Evolutionary conservation across 148 eudicot species (phyloP).

Genomic region (Selenicereus undatus): DNA sequence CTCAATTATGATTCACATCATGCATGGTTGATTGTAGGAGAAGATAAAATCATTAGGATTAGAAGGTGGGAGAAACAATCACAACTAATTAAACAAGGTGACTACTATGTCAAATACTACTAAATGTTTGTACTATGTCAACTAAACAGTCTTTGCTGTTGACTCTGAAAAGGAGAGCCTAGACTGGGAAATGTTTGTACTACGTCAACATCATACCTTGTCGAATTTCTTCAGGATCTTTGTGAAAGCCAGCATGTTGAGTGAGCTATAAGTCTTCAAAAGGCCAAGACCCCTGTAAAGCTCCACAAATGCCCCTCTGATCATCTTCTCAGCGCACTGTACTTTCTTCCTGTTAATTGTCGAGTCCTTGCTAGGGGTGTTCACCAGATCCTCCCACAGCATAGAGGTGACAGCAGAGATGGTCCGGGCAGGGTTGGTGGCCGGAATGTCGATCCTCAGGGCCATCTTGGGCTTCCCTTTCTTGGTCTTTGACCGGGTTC

Average conservation of each 20-base stretch:
- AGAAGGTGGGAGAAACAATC: too few relatives aligned
- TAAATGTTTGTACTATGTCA: too few relatives aligned
- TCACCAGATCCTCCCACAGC: conserved; percentile 81
- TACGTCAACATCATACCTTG: conserved; percentile 52
- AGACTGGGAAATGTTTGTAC: not conserved
- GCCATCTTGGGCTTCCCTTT: conserved; percentile 65
- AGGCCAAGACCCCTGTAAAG: conserved; percentile 88
- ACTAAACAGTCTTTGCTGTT: not conserved
- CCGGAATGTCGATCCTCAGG: conserved; percentile 82
- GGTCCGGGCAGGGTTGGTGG: conserved; percentile 48
- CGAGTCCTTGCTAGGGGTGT: conserved; percentile 58
- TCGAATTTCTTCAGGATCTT: conserved; percentile 97
- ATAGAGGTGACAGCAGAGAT: conserved; percentile 69
- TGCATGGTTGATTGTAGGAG: too few relatives aligned
- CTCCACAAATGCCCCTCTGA: conserved; percentile 89
- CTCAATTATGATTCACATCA: too few relatives aligned
- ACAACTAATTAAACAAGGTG: too few relatives aligned
- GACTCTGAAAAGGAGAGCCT: not conserved
- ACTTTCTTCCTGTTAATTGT: conserved; percentile 70
- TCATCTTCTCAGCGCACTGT: conserved; percentile 89
- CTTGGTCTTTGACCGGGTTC: conserved; percentile 45
- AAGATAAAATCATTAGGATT: too few relatives aligned
- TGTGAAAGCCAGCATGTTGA: conserved; percentile 85
- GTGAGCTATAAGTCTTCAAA: conserved; percentile 83
- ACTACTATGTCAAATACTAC: too few relatives aligned